phyloP scores from a whole-genome alignment of 371 early-diverging fungal genomes.

The Apophysomyces ossiformis region DNA sequence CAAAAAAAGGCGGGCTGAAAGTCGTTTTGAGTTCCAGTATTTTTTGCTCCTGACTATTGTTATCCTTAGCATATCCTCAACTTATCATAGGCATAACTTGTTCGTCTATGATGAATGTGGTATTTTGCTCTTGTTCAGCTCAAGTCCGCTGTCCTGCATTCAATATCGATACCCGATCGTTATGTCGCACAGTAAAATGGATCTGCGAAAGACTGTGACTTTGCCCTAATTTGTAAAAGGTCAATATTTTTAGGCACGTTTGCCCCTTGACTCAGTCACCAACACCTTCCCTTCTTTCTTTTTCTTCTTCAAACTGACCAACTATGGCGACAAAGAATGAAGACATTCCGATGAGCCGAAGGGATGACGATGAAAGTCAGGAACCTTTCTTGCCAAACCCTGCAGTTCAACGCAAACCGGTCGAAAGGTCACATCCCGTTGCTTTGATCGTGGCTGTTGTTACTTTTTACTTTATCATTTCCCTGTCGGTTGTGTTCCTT shows the following conservation, averaged over 20 bases:
- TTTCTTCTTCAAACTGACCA: constrained; percentile 1
- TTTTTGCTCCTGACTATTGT: too few relatives aligned
- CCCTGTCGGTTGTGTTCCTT: constrained; percentile 74
- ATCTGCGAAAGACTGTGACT: too few relatives aligned
- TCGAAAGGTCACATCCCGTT: constrained; percentile 50
- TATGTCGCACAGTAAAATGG: too few relatives aligned
- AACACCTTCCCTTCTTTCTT: constrained; percentile 2
- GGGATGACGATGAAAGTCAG: constrained; percentile 42
- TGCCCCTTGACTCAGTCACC: not conserved
- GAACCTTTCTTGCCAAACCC: constrained; percentile 64
- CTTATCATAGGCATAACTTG: too few relatives aligned
- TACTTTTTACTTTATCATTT: constrained; percentile 70
- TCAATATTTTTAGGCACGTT: not conserved
- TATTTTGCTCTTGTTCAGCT: too few relatives aligned
- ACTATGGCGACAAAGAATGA: constrained; percentile 29
- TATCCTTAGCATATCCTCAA: too few relatives aligned
- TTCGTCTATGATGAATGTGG: too few relatives aligned
- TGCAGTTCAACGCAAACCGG: constrained; percentile 28
- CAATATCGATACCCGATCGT: too few relatives aligned
- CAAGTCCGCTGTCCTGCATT: too few relatives aligned
- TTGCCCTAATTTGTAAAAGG: too few relatives aligned
- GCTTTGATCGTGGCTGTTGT: constrained; percentile 61
- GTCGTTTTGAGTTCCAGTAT: too few relatives aligned
- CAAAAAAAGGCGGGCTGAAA: too few relatives aligned
- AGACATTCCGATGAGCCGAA: constrained; percentile 45